Base-by-base conservation (phyloP, 106 monocot genomes). In the Acorus calamus region DNA sequence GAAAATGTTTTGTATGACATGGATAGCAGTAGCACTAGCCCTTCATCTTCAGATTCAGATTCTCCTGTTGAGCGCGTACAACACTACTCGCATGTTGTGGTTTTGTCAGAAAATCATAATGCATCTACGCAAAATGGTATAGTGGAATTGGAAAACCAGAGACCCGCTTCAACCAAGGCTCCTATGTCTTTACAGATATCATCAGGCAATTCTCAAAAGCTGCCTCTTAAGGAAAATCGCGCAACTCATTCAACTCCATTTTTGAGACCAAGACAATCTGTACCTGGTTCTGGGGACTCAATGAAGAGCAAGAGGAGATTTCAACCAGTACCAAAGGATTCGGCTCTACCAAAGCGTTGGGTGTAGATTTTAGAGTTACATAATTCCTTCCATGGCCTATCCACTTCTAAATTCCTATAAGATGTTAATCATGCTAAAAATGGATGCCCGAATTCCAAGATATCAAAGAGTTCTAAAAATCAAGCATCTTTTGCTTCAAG, bases 1-100 rank as follows among this genome's bases (percentile, higher is more conserved):
- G 70, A 62, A 53, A 83, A 86, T 76, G 54, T 83, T 57, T 71
- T 87, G 1, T 84, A 76, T 68, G 84, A 79, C 57, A 78, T 84
- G 76, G 42, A 3, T 60, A 28, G 5, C 45, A 84, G 84, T 61
- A 80, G 76, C 68, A 59, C 67, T 47, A 71, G 74, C 49, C 50
- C 71, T 51, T 78, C 73, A 45, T 79, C 75, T 63, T 81, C 84
- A 0, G 81, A 80, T 62, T 66, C 68, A 54, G 76, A 77, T 12
- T 67, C 70, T 66, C 74, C 86, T 53, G 44, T n/a, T 14, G 55
- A 66, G 49, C 46, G 48, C 6, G 55, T 44, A 28, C 42, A 49
- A n/a, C 53, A 13, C 50, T 11, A 50, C 11, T 52, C 28, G 3
- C 5, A 49, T 1, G 44, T 41, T 59, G 45, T 61, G 8, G 0